phyloP scores from a whole-genome alignment of 441 rosid genomes.

The Erodium chrysanthum region DNA sequence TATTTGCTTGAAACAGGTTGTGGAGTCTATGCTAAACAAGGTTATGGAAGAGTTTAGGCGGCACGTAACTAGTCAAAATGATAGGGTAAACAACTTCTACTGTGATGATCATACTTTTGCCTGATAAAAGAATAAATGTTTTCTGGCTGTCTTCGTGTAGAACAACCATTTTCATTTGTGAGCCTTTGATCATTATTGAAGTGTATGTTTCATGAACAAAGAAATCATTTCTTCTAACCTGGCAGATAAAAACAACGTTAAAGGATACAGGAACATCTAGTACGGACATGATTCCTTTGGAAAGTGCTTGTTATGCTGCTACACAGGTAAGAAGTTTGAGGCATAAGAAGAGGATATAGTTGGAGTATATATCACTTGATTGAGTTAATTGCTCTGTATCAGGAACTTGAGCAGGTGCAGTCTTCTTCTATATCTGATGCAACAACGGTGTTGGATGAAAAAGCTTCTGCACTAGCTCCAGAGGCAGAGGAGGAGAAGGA shows the following conservation, averaged over 20 bases:
- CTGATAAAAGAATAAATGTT: not conserved
- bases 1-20: constrained; percentile 33
- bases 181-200: not conserved
- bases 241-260: constrained; percentile 41
- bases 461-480: not conserved
- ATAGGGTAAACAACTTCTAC: constrained; percentile 39
- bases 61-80: constrained; percentile 67
- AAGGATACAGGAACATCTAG: constrained; percentile 27
- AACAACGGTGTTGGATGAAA: not conserved
- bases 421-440: not conserved
- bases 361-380: not conserved
- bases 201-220: constrained; percentile 10
- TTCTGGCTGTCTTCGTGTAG: not conserved
- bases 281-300: constrained; percentile 25
- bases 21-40: constrained; percentile 71
- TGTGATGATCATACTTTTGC: constrained; percentile 11
- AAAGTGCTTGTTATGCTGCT: constrained; percentile 22
- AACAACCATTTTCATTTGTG: not conserved
- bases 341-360: not conserved
- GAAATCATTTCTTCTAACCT: constrained; percentile 10
- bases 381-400: constrained; percentile 4
- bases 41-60: constrained; percentile 84
- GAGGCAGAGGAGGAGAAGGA: constrained; percentile 25
- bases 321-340: constrained; percentile 22
- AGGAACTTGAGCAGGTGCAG: constrained; percentile 3